Evolutionary conservation across 2,329 filamentous ascomycete genomes (phyloP), one percentile per base, ranked within the genome.

Genomic region (Trichoderma sp.): DNA sequence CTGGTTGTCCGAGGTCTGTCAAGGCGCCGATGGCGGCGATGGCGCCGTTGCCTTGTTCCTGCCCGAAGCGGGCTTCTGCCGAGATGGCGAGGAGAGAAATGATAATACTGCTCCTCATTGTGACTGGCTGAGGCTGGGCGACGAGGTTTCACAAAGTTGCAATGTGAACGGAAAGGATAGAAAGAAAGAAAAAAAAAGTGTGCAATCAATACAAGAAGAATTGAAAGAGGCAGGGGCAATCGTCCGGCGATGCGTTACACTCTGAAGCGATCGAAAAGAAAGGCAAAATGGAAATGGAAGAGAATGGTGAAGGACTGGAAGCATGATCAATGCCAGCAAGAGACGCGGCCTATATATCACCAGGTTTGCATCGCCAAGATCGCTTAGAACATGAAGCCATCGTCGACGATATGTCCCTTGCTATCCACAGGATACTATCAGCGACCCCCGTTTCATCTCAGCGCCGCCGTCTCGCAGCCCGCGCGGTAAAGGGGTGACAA

Each of bases 21-120:
- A 61, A 51, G 15, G 58, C 58, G 10, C 47, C 45, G 7, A 61
- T 61, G 3, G 58, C 58, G 17, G 58, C 15, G 2, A 61, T 61
- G 17, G 58, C 58, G 15, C 58, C 58, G n/a, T 61, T 61, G 58
- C 58, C 58, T 15, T 61, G 58, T 50, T 61, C 58, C 15, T 61
- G 58, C 12, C 45, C 45, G 47, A 61, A 61, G 4, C 58, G 58
- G 21, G 58, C 58, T 34, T 61, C 45, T n/a, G 58, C 58, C 47
- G 58, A 24, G 28, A 50, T 39, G 47, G 58, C 45, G 17, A 61
- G 34, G 17, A 51, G 19, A 51, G 51, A 45, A 30, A 39, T 41
- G 21, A 43, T 47, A 61, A 17, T 24, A 14, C 34, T 4, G 12
- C 34, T 14, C 58, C 43, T 61, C 58, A 61, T 61, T 26, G 28